phyloP scores from a whole-genome alignment of 129 eudicot genomes.

The Lonicera japonica region DNA sequence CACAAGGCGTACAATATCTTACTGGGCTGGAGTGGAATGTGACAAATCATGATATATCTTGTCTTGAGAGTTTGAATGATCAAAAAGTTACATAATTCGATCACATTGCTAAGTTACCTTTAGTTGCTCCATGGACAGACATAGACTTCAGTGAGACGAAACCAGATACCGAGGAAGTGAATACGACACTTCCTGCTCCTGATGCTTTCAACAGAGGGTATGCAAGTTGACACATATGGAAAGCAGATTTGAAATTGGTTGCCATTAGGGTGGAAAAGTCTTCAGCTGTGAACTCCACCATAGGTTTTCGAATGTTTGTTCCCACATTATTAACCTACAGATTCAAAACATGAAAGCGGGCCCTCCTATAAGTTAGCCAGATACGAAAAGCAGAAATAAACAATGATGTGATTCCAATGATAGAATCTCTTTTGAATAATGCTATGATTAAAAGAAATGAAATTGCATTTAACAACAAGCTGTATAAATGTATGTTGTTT shows the following conservation, averaged over 20 bases:
- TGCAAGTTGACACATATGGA: slow-evolving; percentile 60
- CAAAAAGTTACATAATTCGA: neutral
- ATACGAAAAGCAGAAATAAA: neutral
- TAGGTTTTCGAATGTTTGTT: slow-evolving; percentile 48
- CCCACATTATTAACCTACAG: slow-evolving; percentile 76
- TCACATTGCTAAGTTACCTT: slow-evolving; percentile 35
- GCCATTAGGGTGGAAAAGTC: slow-evolving; percentile 46
- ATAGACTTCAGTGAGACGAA: slow-evolving; percentile 47
- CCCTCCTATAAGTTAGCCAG: slow-evolving; percentile 12
- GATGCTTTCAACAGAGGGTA: slow-evolving; percentile 62
- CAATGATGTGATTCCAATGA: neutral
- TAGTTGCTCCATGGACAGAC: slow-evolving; percentile 67
- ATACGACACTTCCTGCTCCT: slow-evolving; percentile 50
- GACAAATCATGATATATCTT: neutral
- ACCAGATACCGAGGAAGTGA: slow-evolving; percentile 71
- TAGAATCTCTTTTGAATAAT: neutral
- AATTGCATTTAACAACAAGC: neutral
- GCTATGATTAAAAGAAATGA: neutral
- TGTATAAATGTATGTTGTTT: too few relatives aligned
- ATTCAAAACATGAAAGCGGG: slow-evolving; percentile 11
- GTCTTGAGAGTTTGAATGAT: neutral
- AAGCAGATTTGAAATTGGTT: slow-evolving; percentile 70
- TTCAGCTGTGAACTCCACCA: slow-evolving; percentile 53
- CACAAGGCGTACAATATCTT: too few relatives aligned
- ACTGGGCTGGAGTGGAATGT: too few relatives aligned